Evolutionary conservation across 2,329 filamentous ascomycete species (phyloP).

Genomic region (Penicillium vulpinum): DNA sequence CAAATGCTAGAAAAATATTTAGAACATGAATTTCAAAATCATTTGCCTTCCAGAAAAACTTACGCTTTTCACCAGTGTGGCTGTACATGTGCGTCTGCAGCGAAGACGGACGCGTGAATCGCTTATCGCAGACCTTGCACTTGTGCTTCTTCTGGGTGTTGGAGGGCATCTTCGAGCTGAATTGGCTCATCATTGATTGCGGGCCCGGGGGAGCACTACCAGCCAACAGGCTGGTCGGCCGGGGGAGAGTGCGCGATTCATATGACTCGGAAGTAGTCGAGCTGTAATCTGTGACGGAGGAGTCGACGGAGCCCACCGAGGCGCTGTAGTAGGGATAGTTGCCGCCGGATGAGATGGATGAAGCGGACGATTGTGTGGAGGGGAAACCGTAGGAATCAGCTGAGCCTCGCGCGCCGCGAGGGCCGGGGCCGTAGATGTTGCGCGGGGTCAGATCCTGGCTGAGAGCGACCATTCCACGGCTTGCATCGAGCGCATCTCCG

Average conservation of each 20-base stretch:
- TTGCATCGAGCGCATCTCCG: conserved; percentile 86
- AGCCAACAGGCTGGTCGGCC: conserved; percentile 66
- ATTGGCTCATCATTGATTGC: conserved; percentile 97
- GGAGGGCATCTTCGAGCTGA: conserved; percentile 92
- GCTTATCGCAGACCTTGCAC: conserved; percentile 98
- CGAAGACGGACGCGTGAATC: conserved; percentile 91
- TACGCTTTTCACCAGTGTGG: conserved; percentile 97
- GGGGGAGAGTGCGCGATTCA: conserved; percentile 81
- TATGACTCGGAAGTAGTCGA: conserved; percentile 81
- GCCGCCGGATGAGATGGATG: conserved; percentile 81
- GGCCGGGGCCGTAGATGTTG: conserved; percentile 80
- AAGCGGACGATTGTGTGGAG: conserved; percentile 84
- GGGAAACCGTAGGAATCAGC: conserved; percentile 91
- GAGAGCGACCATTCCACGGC: conserved; percentile 91
- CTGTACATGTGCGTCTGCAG: conserved; percentile 98
- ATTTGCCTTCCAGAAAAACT: conserved; percentile 40
- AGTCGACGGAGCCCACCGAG: conserved; percentile 68
- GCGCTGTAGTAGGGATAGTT: conserved; percentile 85
- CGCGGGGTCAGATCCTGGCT: conserved; percentile 88
- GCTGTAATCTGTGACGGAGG: conserved; percentile 88
- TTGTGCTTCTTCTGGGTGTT: conserved; percentile 99
- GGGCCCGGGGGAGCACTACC: conserved; percentile 74
- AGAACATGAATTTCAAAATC: conserved; percentile 13
- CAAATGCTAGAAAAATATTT: conserved; percentile 68
- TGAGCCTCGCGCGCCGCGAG: conserved; percentile 66